These are phyloP conservation scores for Amanita brunnescens DNA, from an alignment of 768 basidiomycete genomes.

Conservation along the genomic window DNA sequence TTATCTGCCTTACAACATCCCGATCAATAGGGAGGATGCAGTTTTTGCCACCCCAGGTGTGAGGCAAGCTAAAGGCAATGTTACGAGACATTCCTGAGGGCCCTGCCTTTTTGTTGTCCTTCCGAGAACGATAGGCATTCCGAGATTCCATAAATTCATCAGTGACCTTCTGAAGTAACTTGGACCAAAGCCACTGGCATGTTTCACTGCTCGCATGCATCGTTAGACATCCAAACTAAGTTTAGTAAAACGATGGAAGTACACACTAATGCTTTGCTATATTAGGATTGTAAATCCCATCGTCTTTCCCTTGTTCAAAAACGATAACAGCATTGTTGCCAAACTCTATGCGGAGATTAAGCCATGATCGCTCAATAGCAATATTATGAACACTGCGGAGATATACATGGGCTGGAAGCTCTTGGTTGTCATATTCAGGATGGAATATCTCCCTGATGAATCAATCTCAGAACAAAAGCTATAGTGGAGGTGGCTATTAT, in stretches of 20 bases:
- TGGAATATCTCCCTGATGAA: constrained; percentile 6
- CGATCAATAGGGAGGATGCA: neutral
- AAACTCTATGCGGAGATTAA: constrained; percentile 11
- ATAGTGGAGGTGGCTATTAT: too few relatives aligned
- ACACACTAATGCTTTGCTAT: constrained; percentile 10
- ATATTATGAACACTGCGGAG: constrained; percentile 16
- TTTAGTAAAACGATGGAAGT: neutral
- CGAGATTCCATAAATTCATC: constrained; percentile 9
- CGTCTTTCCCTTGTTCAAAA: constrained; percentile 9
- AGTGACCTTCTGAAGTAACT: constrained; percentile 10
- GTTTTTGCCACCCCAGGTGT: neutral
- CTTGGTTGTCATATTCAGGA: constrained; percentile 6
- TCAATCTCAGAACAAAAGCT: neutral
- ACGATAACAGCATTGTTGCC: constrained; percentile 13
- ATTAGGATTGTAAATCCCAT: constrained; percentile 10
- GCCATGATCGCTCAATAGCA: constrained; percentile 15
- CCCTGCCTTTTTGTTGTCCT: constrained; percentile 12
- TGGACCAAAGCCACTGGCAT: constrained; percentile 15
- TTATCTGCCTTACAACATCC: too few relatives aligned
- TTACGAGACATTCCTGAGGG: constrained; percentile 17
- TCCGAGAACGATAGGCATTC: constrained; percentile 12
- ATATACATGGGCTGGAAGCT: constrained; percentile 14
- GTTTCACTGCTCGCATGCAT: constrained; percentile 4
- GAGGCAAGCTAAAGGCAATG: constrained; percentile 9
- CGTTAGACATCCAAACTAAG: too few relatives aligned